Base-by-base conservation (phyloP, 2,329 filamentous ascomycete species). In the Trichoderma sp. region DNA sequence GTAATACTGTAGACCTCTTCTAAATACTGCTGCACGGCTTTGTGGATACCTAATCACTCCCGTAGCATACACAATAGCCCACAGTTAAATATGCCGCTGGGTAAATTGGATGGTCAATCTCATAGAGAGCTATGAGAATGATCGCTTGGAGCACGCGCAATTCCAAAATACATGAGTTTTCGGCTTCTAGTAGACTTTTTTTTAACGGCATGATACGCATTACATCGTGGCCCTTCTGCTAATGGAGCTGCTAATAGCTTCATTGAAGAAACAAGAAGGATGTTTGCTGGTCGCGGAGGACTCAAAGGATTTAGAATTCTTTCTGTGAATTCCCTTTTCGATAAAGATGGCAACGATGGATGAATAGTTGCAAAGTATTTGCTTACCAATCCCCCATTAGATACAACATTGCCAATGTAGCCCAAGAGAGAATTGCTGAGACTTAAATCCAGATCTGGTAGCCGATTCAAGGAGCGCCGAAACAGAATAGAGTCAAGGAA, bases 401-500 rank as follows among this genome's bases (percentile, higher is more conserved):
- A 48, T 15, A 25, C n/a, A 48, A 34, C 7, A 2, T 60, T 15
- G 29, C 57, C 57, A 60, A 60, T 48, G 29, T 34, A 60, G 17
- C 0, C 34, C 5, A 48, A 19, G 7, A 60, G 25, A n/a, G 37
- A 22, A 29, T 60, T 25, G 29, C n/a, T 32, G 17, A 60, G 39
- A 45, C 12, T 60, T 13, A 48, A 15, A 5, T 60, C 57, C 2
- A 60, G 37, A 13, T 60, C 57, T 32, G 57, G 57, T 17, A 60
- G n/a, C 13, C 39, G 25, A 25, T 17, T 60, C 39, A 60, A 45
- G 2, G 57, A 60, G 7, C 57, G 37, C 39, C n/a, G 57, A 34
- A 60, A 60, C 9, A 60, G n/a, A 19, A 60, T 27, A 22, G 57
- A 60, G n/a, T 60, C 57, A 10, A 60, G 57, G 13, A 60, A 60